Evolutionary conservation across 1,284 basidiomycete genomes (phyloP).

Genomic region (Marasmius sp.): DNA sequence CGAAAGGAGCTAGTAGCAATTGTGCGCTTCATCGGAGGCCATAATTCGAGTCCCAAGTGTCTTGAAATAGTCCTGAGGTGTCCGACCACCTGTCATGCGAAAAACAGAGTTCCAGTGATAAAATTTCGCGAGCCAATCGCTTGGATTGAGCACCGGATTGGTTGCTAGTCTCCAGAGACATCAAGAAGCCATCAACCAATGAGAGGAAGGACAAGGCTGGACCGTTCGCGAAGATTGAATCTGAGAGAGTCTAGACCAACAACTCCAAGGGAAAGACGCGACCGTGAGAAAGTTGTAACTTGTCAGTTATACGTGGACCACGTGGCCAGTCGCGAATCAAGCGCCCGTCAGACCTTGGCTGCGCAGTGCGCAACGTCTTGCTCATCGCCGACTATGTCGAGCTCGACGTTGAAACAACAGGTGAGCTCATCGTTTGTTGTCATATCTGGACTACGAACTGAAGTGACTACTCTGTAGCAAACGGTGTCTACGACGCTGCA

Average conservation of each 20-base stretch:
- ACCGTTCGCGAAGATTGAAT: not conserved
- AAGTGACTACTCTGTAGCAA: not conserved
- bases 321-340: not conserved
- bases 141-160: too few relatives aligned
- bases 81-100: too few relatives aligned
- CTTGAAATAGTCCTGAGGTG: too few relatives aligned
- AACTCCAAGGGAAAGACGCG: not conserved
- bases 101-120: too few relatives aligned
- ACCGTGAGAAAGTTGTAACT: not conserved
- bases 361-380: not conserved
- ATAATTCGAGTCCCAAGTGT: too few relatives aligned
- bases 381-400: constrained; percentile 45
- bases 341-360: not conserved
- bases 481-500: constrained; percentile 57
- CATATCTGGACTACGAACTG: not conserved
- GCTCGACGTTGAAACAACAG: constrained; percentile 54
- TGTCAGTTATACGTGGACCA: not conserved
- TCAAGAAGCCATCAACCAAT: not conserved
- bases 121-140: too few relatives aligned
- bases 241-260: not conserved
- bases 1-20: too few relatives aligned
- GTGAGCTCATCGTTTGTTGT: constrained; percentile 31
- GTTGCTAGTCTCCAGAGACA: too few relatives aligned
- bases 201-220: not conserved
- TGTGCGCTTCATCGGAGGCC: too few relatives aligned